Conservation (phyloP, 768 basidiomycete genomes). For the Phaeotremella fagi region DNA sequence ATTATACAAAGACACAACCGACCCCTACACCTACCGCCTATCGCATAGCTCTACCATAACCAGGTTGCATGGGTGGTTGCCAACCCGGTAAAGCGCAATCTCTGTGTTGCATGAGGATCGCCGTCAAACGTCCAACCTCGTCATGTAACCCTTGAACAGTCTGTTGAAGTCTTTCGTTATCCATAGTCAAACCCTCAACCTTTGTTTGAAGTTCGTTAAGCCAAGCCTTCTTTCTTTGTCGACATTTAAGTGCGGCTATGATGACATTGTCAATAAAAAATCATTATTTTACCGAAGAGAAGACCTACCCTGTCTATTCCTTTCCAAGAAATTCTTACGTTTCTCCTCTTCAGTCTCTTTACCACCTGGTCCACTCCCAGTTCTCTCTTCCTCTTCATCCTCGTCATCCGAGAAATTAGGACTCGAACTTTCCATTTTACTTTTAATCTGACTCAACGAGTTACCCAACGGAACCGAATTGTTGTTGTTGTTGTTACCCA, state of each 20-base stretch:
- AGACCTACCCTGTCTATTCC: conserved; percentile 86
- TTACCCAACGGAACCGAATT: conserved; percentile 4
- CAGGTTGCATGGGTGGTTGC: neutral
- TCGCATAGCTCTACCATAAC: conserved; percentile 1
- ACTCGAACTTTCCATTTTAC: conserved; percentile 14
- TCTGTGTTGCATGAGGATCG: conserved; percentile 50
- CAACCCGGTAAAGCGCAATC: conserved; percentile 46
- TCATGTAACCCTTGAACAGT: conserved; percentile 84
- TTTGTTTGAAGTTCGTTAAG: conserved; percentile 84
- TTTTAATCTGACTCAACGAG: conserved; percentile 1
- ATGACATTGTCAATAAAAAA: neutral
- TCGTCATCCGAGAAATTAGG: conserved; percentile 34
- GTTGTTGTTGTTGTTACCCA: neutral
- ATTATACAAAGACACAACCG: no score
- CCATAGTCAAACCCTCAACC: conserved; percentile 83
- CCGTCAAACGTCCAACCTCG: conserved; percentile 73
- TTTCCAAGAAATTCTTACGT: conserved; percentile 88
- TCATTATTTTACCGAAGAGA: neutral
- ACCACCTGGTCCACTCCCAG: conserved; percentile 50
- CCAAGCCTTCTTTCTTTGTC: conserved; percentile 99
- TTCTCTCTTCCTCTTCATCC: conserved; percentile 32
- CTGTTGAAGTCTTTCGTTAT: conserved; percentile 87
- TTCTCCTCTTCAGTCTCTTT: conserved; percentile 99
- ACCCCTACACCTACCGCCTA: no score
- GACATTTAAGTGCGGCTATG: conserved; percentile 93